Evolutionary conservation across 257 asterid genomes (phyloP).

Genomic region (Capsicum chinense): DNA sequence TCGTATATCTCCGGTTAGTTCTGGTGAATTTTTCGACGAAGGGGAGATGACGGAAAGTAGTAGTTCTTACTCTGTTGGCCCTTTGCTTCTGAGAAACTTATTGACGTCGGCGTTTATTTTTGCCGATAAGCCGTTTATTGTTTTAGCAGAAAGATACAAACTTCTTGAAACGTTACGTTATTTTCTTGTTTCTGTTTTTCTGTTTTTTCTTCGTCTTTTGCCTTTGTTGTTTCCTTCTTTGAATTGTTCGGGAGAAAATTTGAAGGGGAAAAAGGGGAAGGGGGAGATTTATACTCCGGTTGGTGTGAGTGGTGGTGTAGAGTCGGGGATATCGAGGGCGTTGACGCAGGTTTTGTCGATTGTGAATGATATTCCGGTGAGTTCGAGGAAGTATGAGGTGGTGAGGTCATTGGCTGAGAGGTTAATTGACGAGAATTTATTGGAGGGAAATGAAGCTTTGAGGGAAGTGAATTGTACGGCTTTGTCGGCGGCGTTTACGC

Average conservation of each 20-base stretch:
- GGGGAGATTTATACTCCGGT: constrained; percentile 30
- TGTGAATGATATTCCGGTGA: constrained; percentile 82
- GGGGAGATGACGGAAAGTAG: constrained; percentile 11
- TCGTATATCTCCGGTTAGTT: constrained; percentile 2
- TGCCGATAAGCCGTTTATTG: constrained; percentile 57
- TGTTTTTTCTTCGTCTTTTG: constrained; percentile 60
- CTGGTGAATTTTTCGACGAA: constrained; percentile 43
- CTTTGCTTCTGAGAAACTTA: constrained; percentile 58
- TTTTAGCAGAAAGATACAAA: constrained; percentile 45
- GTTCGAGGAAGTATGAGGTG: constrained; percentile 81
- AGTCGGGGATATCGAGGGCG: constrained; percentile 72
- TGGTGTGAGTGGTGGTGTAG: constrained; percentile 31
- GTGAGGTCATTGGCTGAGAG: constrained; percentile 75
- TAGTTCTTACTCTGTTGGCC: constrained; percentile 45
- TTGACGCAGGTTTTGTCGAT: constrained; percentile 69
- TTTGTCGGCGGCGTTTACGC: constrained; percentile 61
- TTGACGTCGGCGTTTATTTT: constrained; percentile 48
- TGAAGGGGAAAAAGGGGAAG: constrained; percentile 12
- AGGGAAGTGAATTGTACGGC: constrained; percentile 60
- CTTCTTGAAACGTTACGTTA: constrained; percentile 50
- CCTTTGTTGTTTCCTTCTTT: constrained; percentile 53
- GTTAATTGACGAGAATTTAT: constrained; percentile 70
- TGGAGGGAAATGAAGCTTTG: constrained; percentile 44
- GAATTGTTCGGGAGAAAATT: constrained; percentile 31
- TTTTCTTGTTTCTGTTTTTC: constrained; percentile 51